Conservation (phyloP, 2,329 filamentous ascomycete species). For the Blastomyces gilchristii region DNA sequence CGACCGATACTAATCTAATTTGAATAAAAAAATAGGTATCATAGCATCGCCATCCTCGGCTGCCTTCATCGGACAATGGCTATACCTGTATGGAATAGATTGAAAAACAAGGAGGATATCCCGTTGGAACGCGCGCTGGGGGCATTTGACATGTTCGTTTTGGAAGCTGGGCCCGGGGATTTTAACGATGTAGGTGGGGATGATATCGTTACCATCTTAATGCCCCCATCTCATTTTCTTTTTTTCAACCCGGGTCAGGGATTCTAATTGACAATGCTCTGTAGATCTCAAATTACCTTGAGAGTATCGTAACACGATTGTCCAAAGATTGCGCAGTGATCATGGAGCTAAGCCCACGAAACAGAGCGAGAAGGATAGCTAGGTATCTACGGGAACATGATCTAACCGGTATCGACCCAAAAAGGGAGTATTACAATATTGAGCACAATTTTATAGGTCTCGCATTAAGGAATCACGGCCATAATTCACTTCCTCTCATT, state of each 20-base stretch:
- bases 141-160: conserved; percentile 81
- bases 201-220: conserved; percentile 1
- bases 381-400: conserved; percentile 58
- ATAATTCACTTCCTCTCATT: conserved; percentile 76
- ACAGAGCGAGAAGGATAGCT: conserved; percentile 58
- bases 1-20: conserved; percentile 2
- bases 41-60: conserved; percentile 62
- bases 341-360: conserved; percentile 48
- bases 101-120: conserved; percentile 43
- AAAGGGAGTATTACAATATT: conserved; percentile 62
- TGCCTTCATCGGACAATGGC: conserved; percentile 73
- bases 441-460: conserved; percentile 83
- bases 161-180: conserved; percentile 63
- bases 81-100: conserved; percentile 61
- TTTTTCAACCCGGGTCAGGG: background rate
- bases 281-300: conserved; percentile 55
- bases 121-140: conserved; percentile 65
- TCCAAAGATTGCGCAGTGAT: conserved; percentile 44
- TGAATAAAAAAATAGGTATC: conserved; percentile 48
- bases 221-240: conserved; percentile 12
- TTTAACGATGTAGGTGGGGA: conserved; percentile 52
- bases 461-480: conserved; percentile 59
- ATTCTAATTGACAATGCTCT: background rate
- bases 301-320: conserved; percentile 52
- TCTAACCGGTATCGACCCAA: conserved; percentile 60